Evolutionary conservation across 1,139 yeast species (phyloP).

Genomic region (Meyerozyma elateridarum): DNA sequence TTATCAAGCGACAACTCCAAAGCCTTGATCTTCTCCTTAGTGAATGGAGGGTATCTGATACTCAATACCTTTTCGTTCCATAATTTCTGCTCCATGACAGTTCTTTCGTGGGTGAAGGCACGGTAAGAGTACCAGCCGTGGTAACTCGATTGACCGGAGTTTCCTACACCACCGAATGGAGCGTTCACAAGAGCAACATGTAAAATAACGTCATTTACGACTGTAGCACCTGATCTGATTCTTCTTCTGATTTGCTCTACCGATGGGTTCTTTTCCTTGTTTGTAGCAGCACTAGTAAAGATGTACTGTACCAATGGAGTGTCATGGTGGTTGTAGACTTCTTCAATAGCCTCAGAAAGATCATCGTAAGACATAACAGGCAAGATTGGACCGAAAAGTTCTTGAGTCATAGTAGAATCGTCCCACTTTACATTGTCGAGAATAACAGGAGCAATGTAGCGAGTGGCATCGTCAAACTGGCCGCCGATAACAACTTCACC

Average conservation of each 20-base stretch:
- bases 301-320: slow-evolving; percentile 83
- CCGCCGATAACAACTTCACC: slow-evolving; percentile 65
- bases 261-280: slow-evolving; percentile 39
- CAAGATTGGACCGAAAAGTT: slow-evolving; percentile 81
- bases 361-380: slow-evolving; percentile 61
- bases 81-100: slow-evolving; percentile 64
- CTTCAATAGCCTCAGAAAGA: slow-evolving; percentile 43
- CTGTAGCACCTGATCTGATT: slow-evolving; percentile 70
- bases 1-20: slow-evolving; percentile 22
- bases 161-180: slow-evolving; percentile 92
- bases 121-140: slow-evolving; percentile 75
- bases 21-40: slow-evolving; percentile 26
- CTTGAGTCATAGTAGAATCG: slow-evolving; percentile 72
- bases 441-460: slow-evolving; percentile 72
- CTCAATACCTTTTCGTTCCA: slow-evolving; percentile 58
- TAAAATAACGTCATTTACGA: slow-evolving; percentile 67
- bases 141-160: slow-evolving; percentile 75
- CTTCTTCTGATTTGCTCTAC: slow-evolving; percentile 45
- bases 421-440: slow-evolving; percentile 56
- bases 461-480: slow-evolving; percentile 32
- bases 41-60: slow-evolving; percentile 69
- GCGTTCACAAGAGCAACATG: slow-evolving; percentile 66
- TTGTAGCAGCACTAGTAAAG: slow-evolving; percentile 48
- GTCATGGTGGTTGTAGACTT: slow-evolving; percentile 54
- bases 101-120: slow-evolving; percentile 72